phyloP scores from a whole-genome alignment of 805 yeast genomes.

The Metschnikowia sp. region DNA sequence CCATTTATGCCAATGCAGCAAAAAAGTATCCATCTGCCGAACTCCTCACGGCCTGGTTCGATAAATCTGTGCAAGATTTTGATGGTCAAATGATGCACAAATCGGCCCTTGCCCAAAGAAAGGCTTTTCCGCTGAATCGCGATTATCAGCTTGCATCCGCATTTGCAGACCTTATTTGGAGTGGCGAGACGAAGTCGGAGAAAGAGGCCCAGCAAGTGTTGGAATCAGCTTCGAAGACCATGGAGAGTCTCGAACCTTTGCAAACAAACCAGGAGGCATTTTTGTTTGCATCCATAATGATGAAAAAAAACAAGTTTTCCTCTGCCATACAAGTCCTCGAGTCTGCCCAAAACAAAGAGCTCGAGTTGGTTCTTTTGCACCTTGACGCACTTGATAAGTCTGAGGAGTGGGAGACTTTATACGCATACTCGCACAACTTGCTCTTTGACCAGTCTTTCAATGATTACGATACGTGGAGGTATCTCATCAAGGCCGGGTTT shows the following conservation, averaged over 20 bases:
- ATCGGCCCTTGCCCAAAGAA: slow-evolving; percentile 33
- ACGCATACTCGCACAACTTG: slow-evolving; percentile 20
- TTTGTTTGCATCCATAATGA: slow-evolving; percentile 52
- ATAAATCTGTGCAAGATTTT: slow-evolving; percentile 42
- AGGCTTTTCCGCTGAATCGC: slow-evolving; percentile 19
- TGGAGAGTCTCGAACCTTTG: slow-evolving; percentile 52
- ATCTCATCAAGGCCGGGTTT: slow-evolving; percentile 44
- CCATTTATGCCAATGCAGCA: slow-evolving; percentile 55
- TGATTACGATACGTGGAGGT: slow-evolving; percentile 76
- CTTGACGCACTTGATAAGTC: slow-evolving; percentile 43
- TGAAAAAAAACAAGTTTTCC: slow-evolving; percentile 29
- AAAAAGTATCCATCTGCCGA: slow-evolving; percentile 53
- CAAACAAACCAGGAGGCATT: slow-evolving; percentile 62
- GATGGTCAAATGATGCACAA: slow-evolving; percentile 55
- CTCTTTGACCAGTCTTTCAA: slow-evolving; percentile 53
- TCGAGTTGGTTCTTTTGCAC: slow-evolving; percentile 59
- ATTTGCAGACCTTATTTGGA: slow-evolving; percentile 46
- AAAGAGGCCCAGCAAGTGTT: slow-evolving; percentile 33
- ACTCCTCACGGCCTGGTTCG: slow-evolving; percentile 56
- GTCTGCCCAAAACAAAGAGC: slow-evolving; percentile 40
- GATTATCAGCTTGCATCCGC: slow-evolving; percentile 52
- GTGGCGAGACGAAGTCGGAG: slow-evolving; percentile 30
- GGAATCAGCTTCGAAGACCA: slow-evolving; percentile 33
- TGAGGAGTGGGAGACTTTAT: slow-evolving; percentile 43
- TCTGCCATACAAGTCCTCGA: slow-evolving; percentile 27